These are phyloP conservation scores for Esteya vermicola DNA, from an alignment of 2,329 filamentous ascomycete genomes.

Conservation along the genomic window DNA sequence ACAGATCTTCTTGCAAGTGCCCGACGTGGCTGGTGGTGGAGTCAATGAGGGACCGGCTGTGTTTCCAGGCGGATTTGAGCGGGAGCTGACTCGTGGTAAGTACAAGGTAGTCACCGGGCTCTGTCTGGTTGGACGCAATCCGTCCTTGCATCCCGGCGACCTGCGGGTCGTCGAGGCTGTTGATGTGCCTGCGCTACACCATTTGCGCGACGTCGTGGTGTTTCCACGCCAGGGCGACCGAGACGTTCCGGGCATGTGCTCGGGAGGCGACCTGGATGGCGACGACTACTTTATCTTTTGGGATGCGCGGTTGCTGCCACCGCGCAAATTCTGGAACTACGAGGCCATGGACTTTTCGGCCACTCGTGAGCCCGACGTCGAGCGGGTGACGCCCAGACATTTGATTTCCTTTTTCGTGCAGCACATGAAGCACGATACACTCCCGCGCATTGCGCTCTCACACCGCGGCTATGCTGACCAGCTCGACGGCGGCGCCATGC, in stretches of 20 bases:
- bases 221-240: conserved; percentile 42
- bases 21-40: conserved; percentile 21
- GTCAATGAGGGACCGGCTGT: conserved; percentile 24
- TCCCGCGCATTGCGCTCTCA: conserved; percentile 65
- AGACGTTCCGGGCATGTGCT: conserved; percentile 86
- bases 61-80: neutral
- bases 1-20: conserved; percentile 80
- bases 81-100: conserved; percentile 15
- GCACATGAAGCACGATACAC: conserved; percentile 82
- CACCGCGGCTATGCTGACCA: conserved; percentile 68
- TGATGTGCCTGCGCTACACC: conserved; percentile 54
- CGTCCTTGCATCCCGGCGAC: conserved; percentile 86
- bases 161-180: conserved; percentile 78
- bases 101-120: conserved; percentile 58
- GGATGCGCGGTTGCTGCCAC: conserved; percentile 61
- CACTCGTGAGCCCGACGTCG: conserved; percentile 37
- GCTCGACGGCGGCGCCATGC: conserved; percentile 46
- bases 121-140: conserved; percentile 81
- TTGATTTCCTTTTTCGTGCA: conserved; percentile 76
- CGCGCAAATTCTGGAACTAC: conserved; percentile 41
- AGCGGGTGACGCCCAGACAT: conserved; percentile 56
- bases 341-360: conserved; percentile 65
- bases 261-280: conserved; percentile 87
- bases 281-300: conserved; percentile 94
- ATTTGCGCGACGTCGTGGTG: conserved; percentile 75